Evolutionary conservation across 1,284 basidiomycete genomes (phyloP), one percentile per base, ranked within the genome.

Genomic region (Sanguinoderma infundibulare): DNA sequence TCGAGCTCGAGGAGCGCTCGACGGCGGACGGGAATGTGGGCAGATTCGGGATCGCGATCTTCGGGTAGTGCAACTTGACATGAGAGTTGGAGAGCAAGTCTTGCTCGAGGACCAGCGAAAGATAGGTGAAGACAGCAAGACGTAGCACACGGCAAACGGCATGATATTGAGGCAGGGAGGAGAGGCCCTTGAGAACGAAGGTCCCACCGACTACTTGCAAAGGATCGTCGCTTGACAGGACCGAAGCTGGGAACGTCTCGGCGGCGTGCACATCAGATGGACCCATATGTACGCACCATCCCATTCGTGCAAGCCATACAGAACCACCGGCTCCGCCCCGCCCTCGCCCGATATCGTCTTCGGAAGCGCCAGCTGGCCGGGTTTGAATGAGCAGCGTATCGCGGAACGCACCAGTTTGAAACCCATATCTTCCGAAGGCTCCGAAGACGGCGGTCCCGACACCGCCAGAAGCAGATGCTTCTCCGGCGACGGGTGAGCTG

Each of bases 71-170:
- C 15, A 89, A 73, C 5, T 73, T 69, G 20, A 87, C 78, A 51
- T 78, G 73, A 0, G 81, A 84, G 70, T 87, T 79, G 6, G 75
- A 65, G n/a, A 89, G 78, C 5, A 87, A 70, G 47, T 83, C 79
- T 68, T 89, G 86, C 67, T 90, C 87, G 22, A 90, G 81, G 4
- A 87, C 65, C 30, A 88, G 75, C 1, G 87, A 84, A 1, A 89
- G 78, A 63, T 87, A 83, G 15, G 81, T 70, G 69, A 84, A 89
- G n/a, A 86, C 73, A 1, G 82, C 70, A 7, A 87, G 65, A 34
- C 83, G 80, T n/a, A 90, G 80, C 12, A 83, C 73, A 42, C 78
- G 79, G 54, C 73, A 73, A 0, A 90, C 75, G 1, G 78, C 64
- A 3, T 70, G 65, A 65, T 87, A 79, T 59, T 85, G 80, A 4